Evolutionary conservation across 2,329 filamentous ascomycete genomes (phyloP).

Genomic region (Colletotrichum trifolii): DNA sequence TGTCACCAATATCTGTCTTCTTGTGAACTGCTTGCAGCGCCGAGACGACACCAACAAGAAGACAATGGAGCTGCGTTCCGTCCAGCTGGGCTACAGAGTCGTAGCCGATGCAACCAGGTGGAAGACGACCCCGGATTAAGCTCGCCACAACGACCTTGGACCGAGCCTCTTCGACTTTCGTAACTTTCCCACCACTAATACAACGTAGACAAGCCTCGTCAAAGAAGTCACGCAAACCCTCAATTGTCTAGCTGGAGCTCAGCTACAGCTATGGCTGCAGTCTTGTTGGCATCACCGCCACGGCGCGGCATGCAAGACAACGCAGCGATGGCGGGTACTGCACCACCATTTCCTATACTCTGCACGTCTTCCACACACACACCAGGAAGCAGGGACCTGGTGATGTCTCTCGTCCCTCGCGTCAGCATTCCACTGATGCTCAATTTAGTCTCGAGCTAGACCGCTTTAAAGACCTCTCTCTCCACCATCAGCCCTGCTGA

Average conservation of each 20-base stretch:
- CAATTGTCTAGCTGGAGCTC: background rate
- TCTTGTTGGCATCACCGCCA: constrained; percentile 19
- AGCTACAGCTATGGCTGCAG: constrained; percentile 11
- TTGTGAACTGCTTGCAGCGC: constrained; percentile 2
- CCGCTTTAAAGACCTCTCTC: constrained; percentile 1
- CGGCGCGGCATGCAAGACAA: constrained; percentile 19
- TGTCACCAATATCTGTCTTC: background rate
- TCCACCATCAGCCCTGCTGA: constrained; percentile 31
- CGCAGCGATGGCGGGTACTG: constrained; percentile 12
- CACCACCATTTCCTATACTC: background rate
- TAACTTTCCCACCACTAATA: constrained; percentile 19
- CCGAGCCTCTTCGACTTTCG: constrained; percentile 2
- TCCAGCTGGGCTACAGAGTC: constrained; percentile 25
- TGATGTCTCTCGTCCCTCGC: constrained; percentile 24
- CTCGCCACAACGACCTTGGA: constrained; percentile 20
- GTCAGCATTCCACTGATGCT: constrained; percentile 26
- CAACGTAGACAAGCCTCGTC: background rate
- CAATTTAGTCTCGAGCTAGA: constrained; percentile 31
- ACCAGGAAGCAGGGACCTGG: constrained; percentile 18
- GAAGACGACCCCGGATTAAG: constrained; percentile 15
- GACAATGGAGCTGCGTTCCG: constrained; percentile 25
- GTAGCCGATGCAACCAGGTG: constrained; percentile 23
- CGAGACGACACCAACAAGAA: background rate
- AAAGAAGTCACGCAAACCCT: background rate
- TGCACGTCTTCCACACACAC: background rate